These are phyloP conservation scores for Annulohypoxylon nitens DNA, from an alignment of 495 filamentous ascomycete genomes.

Conservation along the genomic window DNA sequence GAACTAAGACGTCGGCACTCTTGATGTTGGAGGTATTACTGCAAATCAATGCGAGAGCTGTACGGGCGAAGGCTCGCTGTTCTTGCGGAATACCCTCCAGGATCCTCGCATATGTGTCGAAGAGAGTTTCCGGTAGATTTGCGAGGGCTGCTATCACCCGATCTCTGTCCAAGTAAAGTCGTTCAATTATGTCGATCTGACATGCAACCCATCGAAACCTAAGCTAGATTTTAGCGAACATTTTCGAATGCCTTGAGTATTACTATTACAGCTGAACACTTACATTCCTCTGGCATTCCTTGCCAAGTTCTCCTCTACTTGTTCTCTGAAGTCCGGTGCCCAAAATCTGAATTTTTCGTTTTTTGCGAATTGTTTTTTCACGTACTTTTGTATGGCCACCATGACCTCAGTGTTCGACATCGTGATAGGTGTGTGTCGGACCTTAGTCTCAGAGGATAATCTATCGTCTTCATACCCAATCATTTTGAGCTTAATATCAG, in stretches of 20 bases:
- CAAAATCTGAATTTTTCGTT: conserved; percentile 45
- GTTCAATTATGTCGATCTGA: conserved; percentile 58
- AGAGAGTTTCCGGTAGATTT: conserved; percentile 54
- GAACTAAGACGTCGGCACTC: conserved; percentile 38
- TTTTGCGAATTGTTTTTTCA: conserved; percentile 39
- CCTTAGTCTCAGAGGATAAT: no score
- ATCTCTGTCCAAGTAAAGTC: conserved; percentile 31
- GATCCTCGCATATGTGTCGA: conserved; percentile 58
- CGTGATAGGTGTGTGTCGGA: conserved; percentile 40
- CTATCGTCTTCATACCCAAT: conserved; percentile 20
- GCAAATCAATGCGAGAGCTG: conserved; percentile 45
- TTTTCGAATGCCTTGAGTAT: background rate
- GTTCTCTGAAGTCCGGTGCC: conserved; percentile 33
- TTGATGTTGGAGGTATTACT: conserved; percentile 40
- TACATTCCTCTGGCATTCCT: conserved; percentile 57
- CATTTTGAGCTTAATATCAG: conserved; percentile 53
- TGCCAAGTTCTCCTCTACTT: conserved; percentile 49
- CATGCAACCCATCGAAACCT: conserved; percentile 64
- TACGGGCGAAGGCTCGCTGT: conserved; percentile 47
- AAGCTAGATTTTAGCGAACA: conserved; percentile 14
- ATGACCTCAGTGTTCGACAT: conserved; percentile 55
- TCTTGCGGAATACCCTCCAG: conserved; percentile 47
- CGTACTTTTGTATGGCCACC: conserved; percentile 53
- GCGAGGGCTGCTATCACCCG: conserved; percentile 47
- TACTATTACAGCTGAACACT: conserved; percentile 24